These are phyloP conservation scores for Chimonanthus praecox DNA, from an alignment of 164 flowering plant genomes.

Conservation along the genomic window DNA sequence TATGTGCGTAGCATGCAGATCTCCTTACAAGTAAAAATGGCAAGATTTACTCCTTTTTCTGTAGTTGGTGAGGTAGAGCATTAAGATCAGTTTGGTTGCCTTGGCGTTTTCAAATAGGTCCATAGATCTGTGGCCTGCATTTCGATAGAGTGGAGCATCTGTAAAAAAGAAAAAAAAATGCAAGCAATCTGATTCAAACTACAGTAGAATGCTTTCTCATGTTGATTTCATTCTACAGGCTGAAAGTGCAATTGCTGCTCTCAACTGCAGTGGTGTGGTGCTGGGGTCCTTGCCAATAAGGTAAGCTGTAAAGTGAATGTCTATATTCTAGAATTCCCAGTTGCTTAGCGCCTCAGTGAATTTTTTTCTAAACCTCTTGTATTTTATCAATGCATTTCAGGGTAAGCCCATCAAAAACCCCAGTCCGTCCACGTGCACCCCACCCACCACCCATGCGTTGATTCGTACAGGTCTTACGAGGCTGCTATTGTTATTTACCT, in stretches of 20 bases:
- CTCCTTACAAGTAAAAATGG: too few species aligned
- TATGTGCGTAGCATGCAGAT: too few species aligned
- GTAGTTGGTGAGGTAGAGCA: too few species aligned
- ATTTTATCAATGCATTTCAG: conserved; percentile 26
- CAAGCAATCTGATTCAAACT: too few species aligned
- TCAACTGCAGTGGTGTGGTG: conserved; percentile 72
- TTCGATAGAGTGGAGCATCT: not conserved
- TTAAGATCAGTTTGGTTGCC: too few species aligned
- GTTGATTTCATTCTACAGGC: conserved; percentile 40
- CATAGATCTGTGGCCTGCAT: not conserved
- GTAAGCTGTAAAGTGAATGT: not conserved
- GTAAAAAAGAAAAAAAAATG: too few species aligned
- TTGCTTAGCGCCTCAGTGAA: conserved; percentile 1
- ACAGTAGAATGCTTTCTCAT: not conserved
- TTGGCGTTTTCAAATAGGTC: not conserved
- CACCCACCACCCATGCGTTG: conserved; percentile 25
- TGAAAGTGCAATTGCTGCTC: conserved; percentile 86
- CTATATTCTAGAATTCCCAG: not conserved
- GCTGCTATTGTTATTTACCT: conserved; percentile 2
- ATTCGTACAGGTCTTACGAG: conserved; percentile 10
- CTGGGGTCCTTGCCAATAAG: conserved; percentile 65
- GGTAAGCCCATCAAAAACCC: conserved; percentile 88
- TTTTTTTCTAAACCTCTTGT: conserved; percentile 2
- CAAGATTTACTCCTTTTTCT: too few species aligned
- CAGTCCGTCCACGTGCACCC: conserved; percentile 70